Evolutionary conservation across 805 yeast species (phyloP).

Genomic region (Wickerhamomyces queroliae): DNA sequence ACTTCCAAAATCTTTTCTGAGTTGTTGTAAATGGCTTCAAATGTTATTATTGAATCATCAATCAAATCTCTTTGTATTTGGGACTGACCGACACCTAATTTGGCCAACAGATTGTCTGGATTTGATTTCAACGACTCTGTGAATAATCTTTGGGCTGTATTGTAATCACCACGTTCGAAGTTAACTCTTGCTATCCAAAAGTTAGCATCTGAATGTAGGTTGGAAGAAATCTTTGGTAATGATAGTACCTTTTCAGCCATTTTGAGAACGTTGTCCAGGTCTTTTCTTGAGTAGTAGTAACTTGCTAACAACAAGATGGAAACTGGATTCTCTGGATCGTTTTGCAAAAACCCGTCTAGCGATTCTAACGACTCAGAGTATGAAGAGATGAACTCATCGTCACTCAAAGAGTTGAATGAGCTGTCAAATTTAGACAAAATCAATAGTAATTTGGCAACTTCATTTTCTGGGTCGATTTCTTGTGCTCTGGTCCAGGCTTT

Average conservation of each 20-base stretch:
- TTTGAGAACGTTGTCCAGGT: conserved; percentile 50
- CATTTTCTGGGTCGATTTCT: conserved; percentile 55
- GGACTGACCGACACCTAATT: conserved; percentile 81
- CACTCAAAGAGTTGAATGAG: conserved; percentile 50
- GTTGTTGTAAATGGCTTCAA: conserved; percentile 64
- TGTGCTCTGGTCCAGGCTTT: conserved; percentile 79
- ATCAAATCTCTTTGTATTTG: conserved; percentile 66
- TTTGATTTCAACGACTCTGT: conserved; percentile 64
- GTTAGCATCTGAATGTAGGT: conserved; percentile 52
- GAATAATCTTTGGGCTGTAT: conserved; percentile 67
- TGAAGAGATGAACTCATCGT: conserved; percentile 50
- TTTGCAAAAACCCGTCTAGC: conserved; percentile 27
- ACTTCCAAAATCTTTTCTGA: conserved; percentile 71
- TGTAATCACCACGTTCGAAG: conserved; percentile 52
- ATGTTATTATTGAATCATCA: conserved; percentile 82
- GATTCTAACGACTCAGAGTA: conserved; percentile 57
- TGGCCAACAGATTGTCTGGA: conserved; percentile 61
- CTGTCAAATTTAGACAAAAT: conserved; percentile 64
- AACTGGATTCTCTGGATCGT: conserved; percentile 47
- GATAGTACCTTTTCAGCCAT: conserved; percentile 47
- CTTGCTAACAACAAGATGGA: conserved; percentile 63
- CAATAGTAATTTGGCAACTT: conserved; percentile 58
- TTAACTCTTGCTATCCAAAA: conserved; percentile 86
- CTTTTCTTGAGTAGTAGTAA: conserved; percentile 64
- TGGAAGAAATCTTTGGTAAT: conserved; percentile 30